These are phyloP conservation scores for Penicillium sp. DNA, from an alignment of 2,329 filamentous ascomycete genomes.

Conservation along the genomic window DNA sequence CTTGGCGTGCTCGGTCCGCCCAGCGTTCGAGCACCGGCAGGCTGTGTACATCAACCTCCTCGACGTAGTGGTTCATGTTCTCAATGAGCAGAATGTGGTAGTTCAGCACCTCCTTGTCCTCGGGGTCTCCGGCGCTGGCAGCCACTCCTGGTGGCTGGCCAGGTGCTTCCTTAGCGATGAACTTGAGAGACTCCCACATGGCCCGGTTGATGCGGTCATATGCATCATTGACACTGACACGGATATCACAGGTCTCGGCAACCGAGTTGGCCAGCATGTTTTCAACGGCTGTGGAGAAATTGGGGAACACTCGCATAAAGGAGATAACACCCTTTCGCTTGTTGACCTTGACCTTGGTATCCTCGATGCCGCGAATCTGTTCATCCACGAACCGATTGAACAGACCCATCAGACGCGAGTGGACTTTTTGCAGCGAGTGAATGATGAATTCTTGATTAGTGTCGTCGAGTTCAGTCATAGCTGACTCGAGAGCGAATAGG, in stretches of 20 bases:
- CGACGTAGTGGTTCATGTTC: slow-evolving; percentile 97
- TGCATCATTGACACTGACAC: slow-evolving; percentile 80
- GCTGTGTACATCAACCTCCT: slow-evolving; percentile 79
- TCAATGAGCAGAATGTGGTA: slow-evolving; percentile 97
- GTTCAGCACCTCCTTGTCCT: slow-evolving; percentile 96
- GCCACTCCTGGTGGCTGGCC: slow-evolving; percentile 60
- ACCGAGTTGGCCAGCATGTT: slow-evolving; percentile 70
- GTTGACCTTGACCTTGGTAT: slow-evolving; percentile 98
- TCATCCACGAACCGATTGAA: slow-evolving; percentile 93
- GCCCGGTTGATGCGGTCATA: slow-evolving; percentile 88
- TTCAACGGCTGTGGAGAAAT: slow-evolving; percentile 82
- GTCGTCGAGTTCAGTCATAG: slow-evolving; percentile 78
- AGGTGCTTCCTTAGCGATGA: slow-evolving; percentile 79
- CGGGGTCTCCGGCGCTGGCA: slow-evolving; percentile 65
- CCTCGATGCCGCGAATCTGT: slow-evolving; percentile 93
- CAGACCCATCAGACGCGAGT: slow-evolving; percentile 72
- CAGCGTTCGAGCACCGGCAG: slow-evolving; percentile 82
- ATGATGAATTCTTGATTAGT: slow-evolving; percentile 93
- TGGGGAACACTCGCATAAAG: slow-evolving; percentile 92
- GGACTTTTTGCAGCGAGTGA: slow-evolving; percentile 77
- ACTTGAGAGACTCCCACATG: slow-evolving; percentile 97
- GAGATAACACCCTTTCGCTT: slow-evolving; percentile 96
- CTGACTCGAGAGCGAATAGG: slow-evolving; percentile 78
- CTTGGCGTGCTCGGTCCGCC: slow-evolving; percentile 76
- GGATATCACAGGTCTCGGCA: slow-evolving; percentile 69